Base-by-base conservation (phyloP, 1,284 basidiomycete genomes). In the Ustilago nuda region DNA sequence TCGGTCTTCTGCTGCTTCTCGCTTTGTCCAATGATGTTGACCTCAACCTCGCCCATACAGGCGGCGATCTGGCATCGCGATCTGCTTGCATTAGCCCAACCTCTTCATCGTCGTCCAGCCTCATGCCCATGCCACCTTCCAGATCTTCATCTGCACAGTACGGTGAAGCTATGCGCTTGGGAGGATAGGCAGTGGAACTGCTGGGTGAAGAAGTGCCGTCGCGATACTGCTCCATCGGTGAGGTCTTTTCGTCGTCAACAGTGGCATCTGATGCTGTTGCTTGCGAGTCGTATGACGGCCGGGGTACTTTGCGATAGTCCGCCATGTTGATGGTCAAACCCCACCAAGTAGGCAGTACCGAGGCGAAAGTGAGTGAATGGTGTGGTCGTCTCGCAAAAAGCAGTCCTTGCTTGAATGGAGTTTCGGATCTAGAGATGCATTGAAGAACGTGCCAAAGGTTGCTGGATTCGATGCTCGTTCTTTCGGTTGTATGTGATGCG, bases 51-150 rank as follows among this genome's bases (percentile, higher is more conserved):
- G 30, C 27, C 61, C 61, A 58, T 15, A 30, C 35, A 3, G 53
- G 62, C 3, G 37, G 19, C 8, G 12, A 23, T 11, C 63, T 36
- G 7, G 46, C 41, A 48, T 66, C 63, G 30, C 80, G 43, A 32
- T 80, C 76, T 0, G 46, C 60, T 46, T 79, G 72, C 79, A 82
- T 82, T 19, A 82, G 46, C 2, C 79, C 73, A 4, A 80, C 80
- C 41, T 65, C 41, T 45, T 82, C 79, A 9, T 82, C 79, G 27
- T 82, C 80, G 36, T 82, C 78, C 2, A 76, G 41, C 17, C 33
- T 36, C 35, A 70, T 5, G 15, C 59, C 63, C 0, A 61, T 19
- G 2, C 53, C 63, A 9, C 53, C 66, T 23, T 60, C 60, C 4
- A 62, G 30, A 13, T 64, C 69, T 17, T 72, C 62, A 1, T 17